Percentiles rank a stretch among this genome's conserved stretches.
These are phyloP conservation scores for Neonectria sp. DNA, from an alignment of 2,329 filamentous ascomycete species.

Conservation along the genomic window DNA sequence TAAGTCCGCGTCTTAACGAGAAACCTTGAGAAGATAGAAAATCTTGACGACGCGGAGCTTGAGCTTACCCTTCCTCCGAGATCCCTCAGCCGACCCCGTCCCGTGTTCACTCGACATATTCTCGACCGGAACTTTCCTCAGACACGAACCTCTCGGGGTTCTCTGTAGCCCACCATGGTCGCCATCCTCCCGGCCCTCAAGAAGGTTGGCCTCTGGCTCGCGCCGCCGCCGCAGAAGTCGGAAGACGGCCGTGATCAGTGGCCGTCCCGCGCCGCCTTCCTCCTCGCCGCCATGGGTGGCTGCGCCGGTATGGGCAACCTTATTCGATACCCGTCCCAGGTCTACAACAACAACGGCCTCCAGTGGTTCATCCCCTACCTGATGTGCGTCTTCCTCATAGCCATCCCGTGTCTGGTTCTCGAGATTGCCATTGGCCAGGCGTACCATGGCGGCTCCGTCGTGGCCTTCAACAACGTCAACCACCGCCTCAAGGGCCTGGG, in stretches of 20 bases:
- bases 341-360: slow-evolving; percentile 73
- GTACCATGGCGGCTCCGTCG: slow-evolving; percentile 68
- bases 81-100: background rate
- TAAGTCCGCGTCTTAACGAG: background rate
- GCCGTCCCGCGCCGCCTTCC: slow-evolving; percentile 68
- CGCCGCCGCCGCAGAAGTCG: slow-evolving; percentile 54
- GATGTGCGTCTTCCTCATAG: slow-evolving; percentile 68
- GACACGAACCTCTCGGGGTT: background rate
- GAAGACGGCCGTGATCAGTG: slow-evolving; percentile 66
- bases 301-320: slow-evolving; percentile 72
- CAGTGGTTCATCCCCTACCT: slow-evolving; percentile 74
- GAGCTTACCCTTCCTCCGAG: slow-evolving; percentile 7
- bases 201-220: slow-evolving; percentile 52
- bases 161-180: slow-evolving; percentile 32
- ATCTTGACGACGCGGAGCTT: background rate
- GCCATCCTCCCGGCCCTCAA: slow-evolving; percentile 43
- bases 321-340: slow-evolving; percentile 69
- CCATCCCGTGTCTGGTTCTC: slow-evolving; percentile 69
- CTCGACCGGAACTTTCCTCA: background rate
- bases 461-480: slow-evolving; percentile 69
- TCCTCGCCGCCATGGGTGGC: slow-evolving; percentile 72
- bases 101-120: background rate
- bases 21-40: background rate
- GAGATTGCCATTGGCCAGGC: slow-evolving; percentile 80
- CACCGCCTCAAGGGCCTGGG: slow-evolving; percentile 68